Base-by-base conservation (phyloP, 169 alveolate species). In the Condylostoma magnum region DNA sequence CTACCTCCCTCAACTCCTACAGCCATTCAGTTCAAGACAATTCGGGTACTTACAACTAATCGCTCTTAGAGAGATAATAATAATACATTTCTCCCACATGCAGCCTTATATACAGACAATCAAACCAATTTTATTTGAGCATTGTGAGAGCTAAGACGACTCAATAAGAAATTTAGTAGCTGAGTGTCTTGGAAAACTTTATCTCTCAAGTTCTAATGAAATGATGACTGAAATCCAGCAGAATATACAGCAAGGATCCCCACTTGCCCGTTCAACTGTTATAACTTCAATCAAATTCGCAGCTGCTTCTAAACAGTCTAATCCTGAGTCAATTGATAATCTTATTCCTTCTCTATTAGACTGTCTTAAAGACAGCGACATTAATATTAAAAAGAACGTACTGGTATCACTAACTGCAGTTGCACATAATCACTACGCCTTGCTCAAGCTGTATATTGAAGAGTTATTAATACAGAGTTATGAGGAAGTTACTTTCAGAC, bases 101-200 rank as follows among this genome's bases (percentile, higher is more conserved):
- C n/a, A 38, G 4, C 74, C 41, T 0, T 70, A 77, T 68, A 41
- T 81, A 6, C 25, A 18, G n/a, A 66, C 28, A 36, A 38, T 81
- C n/a, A 1, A 71, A 28, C 86, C 89, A 3, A 47, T 80, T 4
- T 58, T 87, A 25, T 51, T 87, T 50, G 89, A 87, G 6, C 76
- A 80, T 30, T 53, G 80, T 25, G 75, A 79, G 33, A 47, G 56
- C 33, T 69, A 58, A 28, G 91, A 83, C 30, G 94, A 87, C 31
- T 53, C 67, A 25, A 72, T 82, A 28, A 58, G 94, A 47, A 77
- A 69, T 37, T 50, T 87, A 4, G 86, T 82, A 6, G 82, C 94
- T 46, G 90, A 83, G 55, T 58, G 77, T 27, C 55, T 87, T 57
- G 94, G 94, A 18, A 81, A 79, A 52, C 65, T 87, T 0, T 68